phyloP scores from a whole-genome alignment of 2,329 filamentous ascomycete species.

The Allantophomopsis lycopodina region DNA sequence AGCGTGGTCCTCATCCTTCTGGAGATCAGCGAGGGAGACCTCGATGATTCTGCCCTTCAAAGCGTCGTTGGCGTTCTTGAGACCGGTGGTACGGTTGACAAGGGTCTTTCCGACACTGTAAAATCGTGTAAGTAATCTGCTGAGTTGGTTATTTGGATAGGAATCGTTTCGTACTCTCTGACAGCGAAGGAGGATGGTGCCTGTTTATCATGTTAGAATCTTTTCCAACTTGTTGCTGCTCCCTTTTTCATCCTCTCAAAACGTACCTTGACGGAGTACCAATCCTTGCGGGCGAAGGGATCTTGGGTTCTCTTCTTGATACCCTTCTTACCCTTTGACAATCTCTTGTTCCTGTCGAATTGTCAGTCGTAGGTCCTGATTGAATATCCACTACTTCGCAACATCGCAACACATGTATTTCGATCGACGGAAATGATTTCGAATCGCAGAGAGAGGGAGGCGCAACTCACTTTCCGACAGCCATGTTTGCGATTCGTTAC shows the following conservation, averaged over 20 bases:
- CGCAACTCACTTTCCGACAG: slow-evolving; percentile 61
- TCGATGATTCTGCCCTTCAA: slow-evolving; percentile 98
- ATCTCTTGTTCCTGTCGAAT: slow-evolving; percentile 82
- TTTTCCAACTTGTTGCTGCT: not conserved
- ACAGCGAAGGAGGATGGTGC: slow-evolving; percentile 91
- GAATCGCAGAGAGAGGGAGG: not conserved
- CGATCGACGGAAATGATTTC: slow-evolving; percentile 1
- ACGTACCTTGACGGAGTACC: slow-evolving; percentile 89
- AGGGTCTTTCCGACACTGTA: slow-evolving; percentile 97
- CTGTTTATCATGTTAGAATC: slow-evolving; percentile 28
- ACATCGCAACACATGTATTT: slow-evolving; percentile 1
- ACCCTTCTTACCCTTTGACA: slow-evolving; percentile 99
- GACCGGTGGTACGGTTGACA: slow-evolving; percentile 97
- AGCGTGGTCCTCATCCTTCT: slow-evolving; percentile 99
- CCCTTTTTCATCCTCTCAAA: not conserved
- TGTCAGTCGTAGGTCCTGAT: slow-evolving; percentile 13
- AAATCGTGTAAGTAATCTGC: slow-evolving; percentile 20
- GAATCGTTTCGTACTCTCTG: slow-evolving; percentile 58
- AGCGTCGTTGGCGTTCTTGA: slow-evolving; percentile 99
- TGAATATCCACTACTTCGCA: slow-evolving; percentile 4
- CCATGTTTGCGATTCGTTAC: slow-evolving; percentile 53
- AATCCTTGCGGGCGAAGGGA: slow-evolving; percentile 98
- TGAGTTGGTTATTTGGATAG: slow-evolving; percentile 7
- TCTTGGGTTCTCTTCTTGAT: slow-evolving; percentile 99
- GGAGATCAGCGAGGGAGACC: slow-evolving; percentile 95